These are phyloP conservation scores for Boeremia lycopersici DNA, from an alignment of 2,329 filamentous ascomycete species.

Conservation along the genomic window DNA sequence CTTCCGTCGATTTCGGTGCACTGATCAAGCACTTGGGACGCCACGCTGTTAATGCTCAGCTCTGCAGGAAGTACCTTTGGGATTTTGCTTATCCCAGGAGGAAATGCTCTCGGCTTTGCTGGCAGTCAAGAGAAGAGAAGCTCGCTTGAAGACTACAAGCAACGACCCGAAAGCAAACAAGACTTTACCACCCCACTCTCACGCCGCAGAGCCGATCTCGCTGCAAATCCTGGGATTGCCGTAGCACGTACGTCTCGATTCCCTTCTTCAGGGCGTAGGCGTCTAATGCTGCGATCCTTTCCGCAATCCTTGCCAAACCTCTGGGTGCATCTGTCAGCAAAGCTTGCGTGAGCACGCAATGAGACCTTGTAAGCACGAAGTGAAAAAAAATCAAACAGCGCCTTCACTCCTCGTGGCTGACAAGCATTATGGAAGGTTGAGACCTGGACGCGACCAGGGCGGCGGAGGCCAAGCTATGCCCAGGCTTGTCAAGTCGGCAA, in stretches of 20 bases:
- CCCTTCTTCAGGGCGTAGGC: neutral
- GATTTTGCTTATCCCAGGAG: too few species aligned
- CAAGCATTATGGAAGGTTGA: conserved; percentile 3
- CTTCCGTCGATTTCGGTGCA: too few species aligned
- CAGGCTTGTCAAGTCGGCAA: conserved; percentile 33
- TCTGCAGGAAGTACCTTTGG: too few species aligned
- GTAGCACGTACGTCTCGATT: neutral
- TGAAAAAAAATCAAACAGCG: neutral
- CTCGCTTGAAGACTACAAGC: conserved; percentile 3
- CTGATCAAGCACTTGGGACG: too few species aligned
- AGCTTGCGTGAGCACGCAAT: conserved; percentile 6
- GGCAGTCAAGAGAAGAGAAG: neutral
- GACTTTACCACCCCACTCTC: conserved; percentile 4
- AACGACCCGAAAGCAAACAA: neutral
- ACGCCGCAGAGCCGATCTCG: conserved; percentile 9
- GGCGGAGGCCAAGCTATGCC: conserved; percentile 35
- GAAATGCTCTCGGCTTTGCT: too few species aligned
- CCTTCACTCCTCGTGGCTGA: conserved; percentile 1
- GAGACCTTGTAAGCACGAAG: conserved; percentile 10
- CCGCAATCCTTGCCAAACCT: neutral
- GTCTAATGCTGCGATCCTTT: neutral
- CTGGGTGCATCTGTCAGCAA: neutral
- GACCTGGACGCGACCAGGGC: conserved; percentile 12
- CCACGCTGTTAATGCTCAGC: too few species aligned
- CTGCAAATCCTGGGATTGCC: neutral